Evolutionary conservation across 2,329 filamentous ascomycete genomes (phyloP), one percentile per base, ranked within the genome.

Genomic region (Epichloe scottii): DNA sequence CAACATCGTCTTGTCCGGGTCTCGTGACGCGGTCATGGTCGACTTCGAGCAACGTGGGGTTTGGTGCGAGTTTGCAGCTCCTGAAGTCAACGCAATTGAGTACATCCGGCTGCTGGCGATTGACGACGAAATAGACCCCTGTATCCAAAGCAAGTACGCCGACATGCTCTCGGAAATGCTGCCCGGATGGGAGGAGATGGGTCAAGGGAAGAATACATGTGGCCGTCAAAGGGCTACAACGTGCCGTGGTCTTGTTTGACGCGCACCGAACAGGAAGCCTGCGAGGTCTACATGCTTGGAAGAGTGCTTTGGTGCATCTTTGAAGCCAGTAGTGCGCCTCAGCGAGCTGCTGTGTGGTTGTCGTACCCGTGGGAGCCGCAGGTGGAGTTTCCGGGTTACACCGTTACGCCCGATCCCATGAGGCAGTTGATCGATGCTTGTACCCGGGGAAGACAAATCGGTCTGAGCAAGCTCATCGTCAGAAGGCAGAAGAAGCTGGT

Each of bases 41-140:
- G 79, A 82, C 54, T 80, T 82, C 58, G 79, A 82, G 62, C 78
- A 82, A 61, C 72, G 79, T 34, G 78, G 79, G 7, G 77, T 81
- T 2, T 82, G 78, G 78, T 79, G 74, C 62, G 76, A 80, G 59
- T 82, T 81, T 60, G 75, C 74, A 1, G 70, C 79, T 1, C 79
- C 79, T 0, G 79, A 82, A 59, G 72, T 82, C 54, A 79, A 80
- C 58, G 73, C 74, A 30, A 65, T 82, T 46, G 78, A 82, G 56
- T 80, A 79, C 56, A 59, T 80, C 15, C 73, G 75, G n/a, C 63
- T 78, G 15, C 60, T 82, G 38, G 76, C 76, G 33, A 66, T 67
- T 35, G 72, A 76, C 49, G 71, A 75, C n/a, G 63, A 68, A 11
- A 68, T 76, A 11, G 66, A 72, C 0, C 56, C 64, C 1, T 59